Evolutionary conservation across 1,139 yeast species (phyloP), one percentile per base, ranked within the genome.

Genomic region (Blastobotrys petasosporus): DNA sequence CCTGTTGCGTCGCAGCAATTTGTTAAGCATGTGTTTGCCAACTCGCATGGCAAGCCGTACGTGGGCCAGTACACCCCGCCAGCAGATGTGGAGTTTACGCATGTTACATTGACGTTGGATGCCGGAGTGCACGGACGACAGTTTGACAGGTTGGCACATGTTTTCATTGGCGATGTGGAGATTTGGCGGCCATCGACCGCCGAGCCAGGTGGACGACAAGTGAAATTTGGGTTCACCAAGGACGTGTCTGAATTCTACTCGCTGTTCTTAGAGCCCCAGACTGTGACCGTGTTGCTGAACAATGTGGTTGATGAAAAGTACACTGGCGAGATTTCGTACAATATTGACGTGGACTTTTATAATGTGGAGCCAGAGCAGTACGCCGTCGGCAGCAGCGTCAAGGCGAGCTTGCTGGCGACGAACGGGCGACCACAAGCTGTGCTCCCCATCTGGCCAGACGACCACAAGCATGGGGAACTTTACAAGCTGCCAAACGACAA

Each of bases 111-210:
- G 41, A 73, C 78, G 4, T 66, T 86, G 42, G 72, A 77, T 42
- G 80, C 84, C 2, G 65, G 76, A 5, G 79, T 79, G 4, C 69
- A 66, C 39, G 92, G 94, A 9, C 74, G 77, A 11, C 95, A 86
- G 62, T 85, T 77, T 57, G 95, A 86, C 61, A 71, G 95, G 48
- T 69, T 86, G 56, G 85, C 82, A 11, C 86, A 85, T 58, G 63
- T 86, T 25, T 82, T 75, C 57, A 62, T 86, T 25, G 76, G 76
- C 45, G 85, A 81, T 20, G 72, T 75, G 12, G 85, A 85, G 54
- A 65, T 86, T 32, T 86, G 95, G 95, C 73, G 95, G 62, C 80
- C 94, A 0, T 81, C 92, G 2, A 86, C 95, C 1, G 80, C 85
- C 15, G 95, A 86, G 63, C 95, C 95, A 0, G 77, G 79, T 51